A percentile compares a stretch with the other conserved stretches of the same genome.
Evolutionary conservation across 108 stramenopile species (phyloP).

Genomic region (Discostella stelligeroides): DNA sequence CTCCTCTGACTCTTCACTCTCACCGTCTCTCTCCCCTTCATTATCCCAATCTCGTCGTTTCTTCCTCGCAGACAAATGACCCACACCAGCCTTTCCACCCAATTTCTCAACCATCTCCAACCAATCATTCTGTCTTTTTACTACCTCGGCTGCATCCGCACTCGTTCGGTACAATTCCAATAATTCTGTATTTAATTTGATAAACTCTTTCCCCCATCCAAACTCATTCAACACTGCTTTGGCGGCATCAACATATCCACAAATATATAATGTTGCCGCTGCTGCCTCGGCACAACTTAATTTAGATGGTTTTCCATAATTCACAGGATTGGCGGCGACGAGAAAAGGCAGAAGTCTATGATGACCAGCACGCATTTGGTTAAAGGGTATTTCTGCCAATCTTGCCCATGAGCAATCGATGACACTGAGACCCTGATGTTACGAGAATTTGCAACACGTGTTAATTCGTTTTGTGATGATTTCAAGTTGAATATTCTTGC

Average conservation of each 20-base stretch:
- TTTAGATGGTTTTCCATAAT: slow-evolving; percentile 96
- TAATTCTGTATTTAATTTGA: slow-evolving; percentile 82
- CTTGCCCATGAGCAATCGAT: slow-evolving; percentile 99
- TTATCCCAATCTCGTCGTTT: slow-evolving; percentile 45
- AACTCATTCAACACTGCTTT: slow-evolving; percentile 89
- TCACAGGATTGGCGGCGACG: slow-evolving; percentile 98
- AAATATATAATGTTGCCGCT: slow-evolving; percentile 92
- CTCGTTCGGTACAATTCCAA: slow-evolving; percentile 86
- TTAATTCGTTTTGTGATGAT: not conserved
- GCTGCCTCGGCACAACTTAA: slow-evolving; percentile 89
- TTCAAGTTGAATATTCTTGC: not conserved
- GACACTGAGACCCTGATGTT: slow-evolving; percentile 78
- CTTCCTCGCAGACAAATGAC: slow-evolving; percentile 32
- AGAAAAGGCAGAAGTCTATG: slow-evolving; percentile 96
- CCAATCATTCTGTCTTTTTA: slow-evolving; percentile 87
- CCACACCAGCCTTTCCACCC: slow-evolving; percentile 44
- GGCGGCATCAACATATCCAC: slow-evolving; percentile 86
- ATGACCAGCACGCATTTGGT: slow-evolving; percentile 89
- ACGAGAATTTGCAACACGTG: too few relatives aligned
- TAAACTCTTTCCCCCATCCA: slow-evolving; percentile 95
- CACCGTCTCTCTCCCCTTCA: slow-evolving; percentile 18
- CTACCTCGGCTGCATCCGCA: slow-evolving; percentile 76
- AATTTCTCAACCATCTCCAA: slow-evolving; percentile 64
- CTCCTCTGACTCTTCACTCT: slow-evolving; percentile 28
- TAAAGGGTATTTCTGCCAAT: slow-evolving; percentile 92